phyloP scores from a whole-genome alignment of 768 basidiomycete species.

The Lentinula edodes region DNA sequence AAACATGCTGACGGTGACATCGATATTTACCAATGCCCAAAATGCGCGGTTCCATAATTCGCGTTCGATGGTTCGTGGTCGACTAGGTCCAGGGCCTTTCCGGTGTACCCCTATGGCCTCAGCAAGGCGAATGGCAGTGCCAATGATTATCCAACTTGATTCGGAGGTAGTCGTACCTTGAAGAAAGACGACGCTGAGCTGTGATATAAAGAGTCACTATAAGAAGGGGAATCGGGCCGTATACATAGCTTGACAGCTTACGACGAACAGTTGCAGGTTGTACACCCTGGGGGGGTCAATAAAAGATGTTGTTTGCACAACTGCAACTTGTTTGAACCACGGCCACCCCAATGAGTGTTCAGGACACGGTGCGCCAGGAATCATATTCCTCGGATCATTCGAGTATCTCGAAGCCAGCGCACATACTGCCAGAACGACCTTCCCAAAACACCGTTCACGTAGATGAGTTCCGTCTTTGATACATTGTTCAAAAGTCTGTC shows the following conservation, averaged over 20 bases:
- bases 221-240: not conserved
- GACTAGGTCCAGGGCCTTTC: constrained; percentile 28
- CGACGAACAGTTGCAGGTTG: constrained; percentile 32
- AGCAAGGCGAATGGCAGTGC: constrained; percentile 60
- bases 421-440: constrained; percentile 44
- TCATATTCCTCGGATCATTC: constrained; percentile 45
- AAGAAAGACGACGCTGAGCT: constrained; percentile 46
- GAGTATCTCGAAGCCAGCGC: constrained; percentile 59
- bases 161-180: constrained; percentile 46
- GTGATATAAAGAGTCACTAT: constrained; percentile 13
- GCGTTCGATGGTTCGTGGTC: constrained; percentile 38
- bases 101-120: constrained; percentile 74
- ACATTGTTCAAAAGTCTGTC: constrained; percentile 56
- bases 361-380: not conserved
- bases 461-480: constrained; percentile 46
- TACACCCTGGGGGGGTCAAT: constrained; percentile 16
- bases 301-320: constrained; percentile 3
- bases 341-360: not conserved
- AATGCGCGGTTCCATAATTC: constrained; percentile 76
- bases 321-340: not conserved
- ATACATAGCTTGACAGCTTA: constrained; percentile 11
- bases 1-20: constrained; percentile 1
- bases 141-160: constrained; percentile 58
- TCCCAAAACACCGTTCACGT: constrained; percentile 39
- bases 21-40: constrained; percentile 33